phyloP scores from a whole-genome alignment of 352 stramenopile species.

The Halophytophthora polymorphica region DNA sequence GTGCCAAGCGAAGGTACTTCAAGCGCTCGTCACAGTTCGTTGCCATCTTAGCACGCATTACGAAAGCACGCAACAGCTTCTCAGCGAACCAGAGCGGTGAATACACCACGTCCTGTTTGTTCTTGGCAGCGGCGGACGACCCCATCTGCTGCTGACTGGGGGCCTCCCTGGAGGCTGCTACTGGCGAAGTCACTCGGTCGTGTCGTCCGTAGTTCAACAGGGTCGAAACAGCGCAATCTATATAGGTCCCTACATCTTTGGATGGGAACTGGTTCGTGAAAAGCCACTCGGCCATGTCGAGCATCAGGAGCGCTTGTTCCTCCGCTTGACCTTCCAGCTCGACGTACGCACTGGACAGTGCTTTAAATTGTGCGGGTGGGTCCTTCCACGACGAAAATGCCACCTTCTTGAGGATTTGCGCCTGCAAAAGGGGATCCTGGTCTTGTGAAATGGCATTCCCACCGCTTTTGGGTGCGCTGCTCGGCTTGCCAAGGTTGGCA shows the following conservation, averaged over 20 bases:
- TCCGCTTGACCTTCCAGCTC: conserved; percentile 58
- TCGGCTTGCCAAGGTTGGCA: conserved; percentile 53
- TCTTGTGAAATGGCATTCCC: conserved; percentile 29
- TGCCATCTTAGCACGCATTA: conserved; percentile 37
- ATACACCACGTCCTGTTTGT: conserved; percentile 16
- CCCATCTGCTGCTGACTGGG: conserved; percentile 9
- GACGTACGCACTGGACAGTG: conserved; percentile 49
- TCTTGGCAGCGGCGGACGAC: conserved; percentile 1
- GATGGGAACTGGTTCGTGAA: conserved; percentile 60
- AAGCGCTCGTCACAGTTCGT: conserved; percentile 32
- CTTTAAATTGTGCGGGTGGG: conserved; percentile 52
- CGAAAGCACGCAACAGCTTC: conserved; percentile 53
- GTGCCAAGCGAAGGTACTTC: conserved; percentile 25
- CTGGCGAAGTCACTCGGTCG: conserved; percentile 7
- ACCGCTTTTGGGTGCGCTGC: conserved; percentile 7
- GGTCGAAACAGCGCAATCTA: conserved; percentile 49
- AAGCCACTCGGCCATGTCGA: conserved; percentile 88
- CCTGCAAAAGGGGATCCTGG: conserved; percentile 46
- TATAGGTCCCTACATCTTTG: conserved; percentile 50
- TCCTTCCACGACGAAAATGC: conserved; percentile 62
- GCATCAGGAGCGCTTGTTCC: conserved; percentile 55
- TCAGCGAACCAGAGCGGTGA: conserved; percentile 53
- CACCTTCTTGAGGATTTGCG: conserved; percentile 65
- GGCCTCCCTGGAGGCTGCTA: conserved; percentile 8
- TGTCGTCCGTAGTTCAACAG: conserved; percentile 37